Evolutionary conservation across 495 filamentous ascomycete genomes (phyloP), one percentile per base, ranked within the genome.

Genomic region (Rusavskia elegans): DNA sequence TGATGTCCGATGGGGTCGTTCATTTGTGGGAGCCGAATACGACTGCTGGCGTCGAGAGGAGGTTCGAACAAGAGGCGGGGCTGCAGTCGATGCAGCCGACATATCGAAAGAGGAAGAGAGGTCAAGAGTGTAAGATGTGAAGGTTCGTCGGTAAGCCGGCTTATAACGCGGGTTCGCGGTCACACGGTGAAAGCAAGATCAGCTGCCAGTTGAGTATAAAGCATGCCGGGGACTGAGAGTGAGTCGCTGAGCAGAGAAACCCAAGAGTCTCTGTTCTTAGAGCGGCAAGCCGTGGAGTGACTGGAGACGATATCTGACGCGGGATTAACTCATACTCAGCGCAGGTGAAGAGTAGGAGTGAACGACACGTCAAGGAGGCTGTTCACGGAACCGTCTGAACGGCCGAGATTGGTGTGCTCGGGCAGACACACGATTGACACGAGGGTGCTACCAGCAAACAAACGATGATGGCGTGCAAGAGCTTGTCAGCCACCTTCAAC

Each of bases 1-100:
- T 59, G 72, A 68, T 46, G 78, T 68, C 51, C 80, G 71, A 59
- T 80, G 77, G 41, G 77, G 76, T 52, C 71, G 64, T 59, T 80
- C 75, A 45, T 68, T 64, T 23, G 71, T 59, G 42, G 70, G 62
- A 50, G 67, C 32, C n/a, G 39, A 51, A 27, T 57, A 59, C 21
- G 59, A 48, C 14, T 48, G 37, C 27, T 59, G 57, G 44, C 55
- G 36, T 30, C 59, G 57, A 36, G 59, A 62, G 20, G 59, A 53
- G 52, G 49, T 59, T 21, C 57, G 59, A 42, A 53, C 55, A 30
- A 62, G 39, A 14, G 57, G n/a, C 1, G 57, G 57, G 27, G 57
- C 41, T 35, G 38, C 51, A 38, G 57, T 59, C 25, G 57, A 59
- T 19, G 57, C 54, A 39, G 57, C 51, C 32, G 57, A 59, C 57